Conservation (phyloP, 441 rosid species). For the Adansonia madagascariensis region DNA sequence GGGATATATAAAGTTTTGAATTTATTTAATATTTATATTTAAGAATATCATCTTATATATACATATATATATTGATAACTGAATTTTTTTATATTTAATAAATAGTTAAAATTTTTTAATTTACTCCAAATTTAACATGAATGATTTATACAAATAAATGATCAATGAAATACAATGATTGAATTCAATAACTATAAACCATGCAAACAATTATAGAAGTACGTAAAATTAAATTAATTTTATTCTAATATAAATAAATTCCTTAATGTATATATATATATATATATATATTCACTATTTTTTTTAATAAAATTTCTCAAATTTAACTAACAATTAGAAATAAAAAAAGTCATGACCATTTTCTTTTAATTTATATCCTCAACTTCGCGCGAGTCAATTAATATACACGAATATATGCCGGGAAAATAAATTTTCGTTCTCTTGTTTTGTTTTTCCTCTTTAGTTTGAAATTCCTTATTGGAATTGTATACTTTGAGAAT, state of each 20-base stretch:
- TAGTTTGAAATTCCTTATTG: neutral
- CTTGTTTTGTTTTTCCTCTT: neutral
- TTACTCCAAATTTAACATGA: neutral
- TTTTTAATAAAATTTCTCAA: neutral
- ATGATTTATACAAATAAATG: neutral
- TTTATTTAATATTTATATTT: neutral
- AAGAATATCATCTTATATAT: neutral
- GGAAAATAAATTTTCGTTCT: neutral
- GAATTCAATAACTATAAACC: neutral
- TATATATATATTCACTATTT: neutral
- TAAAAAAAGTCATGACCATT: neutral
- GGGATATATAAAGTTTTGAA: too few species aligned
- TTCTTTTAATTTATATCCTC: neutral
- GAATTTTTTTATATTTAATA: neutral
- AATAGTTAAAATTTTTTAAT: neutral
- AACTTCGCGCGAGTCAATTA: neutral
- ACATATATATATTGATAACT: neutral
- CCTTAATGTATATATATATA: too few species aligned
- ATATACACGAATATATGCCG: neutral
- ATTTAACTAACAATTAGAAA: neutral
- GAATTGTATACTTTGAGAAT: conserved; percentile 17
- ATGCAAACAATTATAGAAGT: neutral
- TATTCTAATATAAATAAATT: too few species aligned
- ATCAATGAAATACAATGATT: too few species aligned
- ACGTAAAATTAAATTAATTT: too few species aligned